Conservation (phyloP, 2,329 filamentous ascomycete species). For the Penicillium sp. region DNA sequence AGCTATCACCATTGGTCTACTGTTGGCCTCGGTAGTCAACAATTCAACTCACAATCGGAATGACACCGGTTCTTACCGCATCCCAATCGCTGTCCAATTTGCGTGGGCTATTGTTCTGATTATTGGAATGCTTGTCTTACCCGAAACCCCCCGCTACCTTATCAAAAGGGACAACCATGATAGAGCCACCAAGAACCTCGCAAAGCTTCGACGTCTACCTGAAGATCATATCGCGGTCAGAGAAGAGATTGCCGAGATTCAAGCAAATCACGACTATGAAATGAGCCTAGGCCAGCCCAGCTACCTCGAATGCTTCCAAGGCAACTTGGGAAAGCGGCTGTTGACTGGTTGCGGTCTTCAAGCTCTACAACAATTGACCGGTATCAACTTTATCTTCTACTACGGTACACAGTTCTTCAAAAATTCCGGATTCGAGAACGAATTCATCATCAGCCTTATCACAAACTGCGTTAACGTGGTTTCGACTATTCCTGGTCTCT, state of each 20-base stretch:
- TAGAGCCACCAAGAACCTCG: conserved; percentile 60
- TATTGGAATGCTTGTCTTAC: conserved; percentile 68
- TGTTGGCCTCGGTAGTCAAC: conserved; percentile 70
- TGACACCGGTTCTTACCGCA: conserved; percentile 69
- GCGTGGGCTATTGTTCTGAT: conserved; percentile 74
- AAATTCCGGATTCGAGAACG: conserved; percentile 41
- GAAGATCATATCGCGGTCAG: conserved; percentile 65
- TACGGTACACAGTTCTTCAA: conserved; percentile 43
- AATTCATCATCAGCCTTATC: conserved; percentile 49
- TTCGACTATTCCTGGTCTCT: conserved; percentile 49
- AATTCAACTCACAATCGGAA: conserved; percentile 64
- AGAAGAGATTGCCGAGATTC: conserved; percentile 74
- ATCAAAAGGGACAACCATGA: conserved; percentile 72
- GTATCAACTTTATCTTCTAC: conserved; percentile 47
- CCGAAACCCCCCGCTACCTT: conserved; percentile 79
- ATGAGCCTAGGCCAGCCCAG: conserved; percentile 32
- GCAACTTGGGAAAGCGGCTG: conserved; percentile 38
- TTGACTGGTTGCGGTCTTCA: conserved; percentile 42
- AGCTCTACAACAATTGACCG: conserved; percentile 42
- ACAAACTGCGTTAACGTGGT: conserved; percentile 49
- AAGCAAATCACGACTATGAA: conserved; percentile 86
- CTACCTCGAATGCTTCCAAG: conserved; percentile 38
- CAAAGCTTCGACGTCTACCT: conserved; percentile 66
- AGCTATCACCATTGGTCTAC: conserved; percentile 73
- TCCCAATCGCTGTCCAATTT: conserved; percentile 77